Conservation (phyloP, 2,329 filamentous ascomycete genomes). For the Pestalotiopsis sp. region DNA sequence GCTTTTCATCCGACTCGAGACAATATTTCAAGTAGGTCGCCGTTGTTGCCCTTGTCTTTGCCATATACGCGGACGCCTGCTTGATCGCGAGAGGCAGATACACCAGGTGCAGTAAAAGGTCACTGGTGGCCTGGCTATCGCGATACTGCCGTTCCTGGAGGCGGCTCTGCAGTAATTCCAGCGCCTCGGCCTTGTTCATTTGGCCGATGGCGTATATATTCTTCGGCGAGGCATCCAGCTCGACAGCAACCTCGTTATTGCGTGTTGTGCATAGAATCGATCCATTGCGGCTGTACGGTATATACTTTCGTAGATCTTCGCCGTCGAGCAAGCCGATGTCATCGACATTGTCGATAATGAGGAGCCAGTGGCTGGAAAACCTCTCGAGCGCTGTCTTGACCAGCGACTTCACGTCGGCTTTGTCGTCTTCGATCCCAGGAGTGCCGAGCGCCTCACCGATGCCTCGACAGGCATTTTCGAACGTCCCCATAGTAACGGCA, state of each 20-base stretch:
- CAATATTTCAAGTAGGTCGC: slow-evolving; percentile 16
- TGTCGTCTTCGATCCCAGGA: slow-evolving; percentile 31
- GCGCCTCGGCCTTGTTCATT: slow-evolving; percentile 14
- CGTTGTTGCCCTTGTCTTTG: slow-evolving; percentile 25
- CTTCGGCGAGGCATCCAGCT: neutral
- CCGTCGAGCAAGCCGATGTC: slow-evolving; percentile 31
- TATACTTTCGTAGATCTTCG: neutral
- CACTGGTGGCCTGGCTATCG: neutral
- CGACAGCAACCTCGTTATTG: neutral
- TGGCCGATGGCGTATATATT: neutral
- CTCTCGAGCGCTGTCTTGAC: slow-evolving; percentile 36
- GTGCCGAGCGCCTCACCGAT: slow-evolving; percentile 34
- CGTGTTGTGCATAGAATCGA: neutral
- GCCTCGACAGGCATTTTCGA: slow-evolving; percentile 37
- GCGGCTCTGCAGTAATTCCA: neutral
- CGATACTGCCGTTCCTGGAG: neutral
- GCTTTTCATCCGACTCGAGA: slow-evolving; percentile 20
- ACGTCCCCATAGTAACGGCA: slow-evolving; percentile 26
- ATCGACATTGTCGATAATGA: slow-evolving; percentile 49
- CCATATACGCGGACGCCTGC: slow-evolving; percentile 25
- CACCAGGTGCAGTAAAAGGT: neutral
- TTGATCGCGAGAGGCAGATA: slow-evolving; percentile 3
- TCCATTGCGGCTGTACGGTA: neutral
- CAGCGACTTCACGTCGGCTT: slow-evolving; percentile 37
- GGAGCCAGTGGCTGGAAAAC: slow-evolving; percentile 35